A percentile compares a stretch with the other conserved stretches of the same genome.
Evolutionary conservation across 371 early-diverging fungal genomes (phyloP).

Genomic region (Mortierella sp.): DNA sequence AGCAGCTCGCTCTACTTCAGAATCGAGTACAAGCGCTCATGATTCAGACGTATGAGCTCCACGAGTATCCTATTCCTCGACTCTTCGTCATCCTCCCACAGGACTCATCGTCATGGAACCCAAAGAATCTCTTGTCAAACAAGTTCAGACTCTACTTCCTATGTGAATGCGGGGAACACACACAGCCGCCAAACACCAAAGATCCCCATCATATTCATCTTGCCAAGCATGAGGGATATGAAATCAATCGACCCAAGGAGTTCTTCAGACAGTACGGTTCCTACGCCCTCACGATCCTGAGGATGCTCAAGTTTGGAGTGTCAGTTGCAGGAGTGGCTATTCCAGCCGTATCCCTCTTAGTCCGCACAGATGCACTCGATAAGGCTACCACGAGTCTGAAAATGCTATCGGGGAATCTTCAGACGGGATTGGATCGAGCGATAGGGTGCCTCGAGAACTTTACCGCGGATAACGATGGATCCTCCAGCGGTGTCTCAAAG

Average conservation of each 20-base stretch:
- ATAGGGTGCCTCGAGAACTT: neutral
- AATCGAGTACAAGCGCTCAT: slow-evolving; percentile 12
- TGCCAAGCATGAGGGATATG: slow-evolving; percentile 24
- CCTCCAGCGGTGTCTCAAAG: too few relatives aligned
- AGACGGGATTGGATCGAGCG: neutral
- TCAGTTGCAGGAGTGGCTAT: slow-evolving; percentile 12
- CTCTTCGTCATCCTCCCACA: slow-evolving; percentile 21
- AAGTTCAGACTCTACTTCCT: slow-evolving; percentile 21
- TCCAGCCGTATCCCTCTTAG: neutral
- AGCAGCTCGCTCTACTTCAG: slow-evolving; percentile 12
- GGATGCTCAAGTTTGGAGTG: slow-evolving; percentile 12
- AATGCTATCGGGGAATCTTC: neutral
- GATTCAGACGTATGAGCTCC: slow-evolving; percentile 21
- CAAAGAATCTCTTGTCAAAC: neutral
- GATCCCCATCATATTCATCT: slow-evolving; percentile 13
- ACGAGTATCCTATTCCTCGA: slow-evolving; percentile 18
- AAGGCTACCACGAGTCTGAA: too few relatives aligned
- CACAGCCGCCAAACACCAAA: neutral
- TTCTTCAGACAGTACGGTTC: slow-evolving; percentile 18
- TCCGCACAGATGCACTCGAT: neutral
- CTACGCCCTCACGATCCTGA: slow-evolving; percentile 9
- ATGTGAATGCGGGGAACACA: slow-evolving; percentile 15
- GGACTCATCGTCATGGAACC: slow-evolving; percentile 3
- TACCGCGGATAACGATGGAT: neutral
- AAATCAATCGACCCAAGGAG: slow-evolving; percentile 1